Base-by-base conservation (phyloP, 2,329 filamentous ascomycete species). In the Hymenoscyphus scutula region DNA sequence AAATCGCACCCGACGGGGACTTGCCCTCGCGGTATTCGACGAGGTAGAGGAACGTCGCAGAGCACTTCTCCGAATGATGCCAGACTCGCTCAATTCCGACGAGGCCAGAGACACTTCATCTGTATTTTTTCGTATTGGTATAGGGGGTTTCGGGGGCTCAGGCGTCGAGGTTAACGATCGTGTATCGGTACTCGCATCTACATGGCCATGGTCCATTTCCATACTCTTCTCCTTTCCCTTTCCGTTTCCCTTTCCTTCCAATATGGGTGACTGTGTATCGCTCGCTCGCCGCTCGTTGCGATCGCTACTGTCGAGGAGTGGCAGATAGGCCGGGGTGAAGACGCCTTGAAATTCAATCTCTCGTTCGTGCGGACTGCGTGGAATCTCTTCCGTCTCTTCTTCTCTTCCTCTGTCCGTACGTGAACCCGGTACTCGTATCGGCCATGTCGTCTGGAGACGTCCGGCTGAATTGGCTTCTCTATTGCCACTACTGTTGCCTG, bases 1-100 rank as follows among this genome's bases (percentile, higher is more conserved):
- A 66, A 88, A 88, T 56, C 86, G 84, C 62, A 88, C 86, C 63
- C 84, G 80, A 32, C 85, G 80, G n/a, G 83, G 84, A 69, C 84
- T 86, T 53, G 78, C 77, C 23, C 41, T 48, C 5, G 75, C 76
- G 59, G 80, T 79, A 57, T 25, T 48, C 25, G 78, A 81, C 29
- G 81, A 79, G 34, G 76, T 78, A 68, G 80, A 84, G 1, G 82
- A 81, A 56, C 84, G 79, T 62, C 85, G 81, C 62, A 88, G 73
- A 54, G 84, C 85, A 69, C 86, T 87, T 66, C 84, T 78, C 55
- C 80, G 79, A 41, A 74, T 73, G 67, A 78, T 79, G 25, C 76
- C 76, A 25, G 41, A 48, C 56, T 83, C 79, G 73, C 82, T 84
- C 69, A 78, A 77, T 67, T 84, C 80, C 15, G 84, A 86, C 17